Percentiles rank a stretch among this genome's conserved stretches.
phyloP scores from a whole-genome alignment of 208 protist genomes.

The Balamuthia mandrillaris region DNA sequence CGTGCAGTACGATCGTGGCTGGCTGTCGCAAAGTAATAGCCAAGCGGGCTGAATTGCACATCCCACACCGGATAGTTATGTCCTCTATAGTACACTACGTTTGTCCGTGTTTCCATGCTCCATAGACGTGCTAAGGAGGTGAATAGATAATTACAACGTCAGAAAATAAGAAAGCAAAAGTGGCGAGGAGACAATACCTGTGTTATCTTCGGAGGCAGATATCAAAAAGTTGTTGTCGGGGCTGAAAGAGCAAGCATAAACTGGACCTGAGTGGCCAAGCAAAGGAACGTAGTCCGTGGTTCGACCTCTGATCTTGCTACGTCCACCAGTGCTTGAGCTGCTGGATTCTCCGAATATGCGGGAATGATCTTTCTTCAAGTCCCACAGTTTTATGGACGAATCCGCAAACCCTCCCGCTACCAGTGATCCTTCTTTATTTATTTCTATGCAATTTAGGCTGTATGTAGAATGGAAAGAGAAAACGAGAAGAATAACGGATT shows the following conservation, averaged over 20 bases:
- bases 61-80: constrained; percentile 82
- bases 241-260: constrained; percentile 56
- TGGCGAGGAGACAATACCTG: constrained; percentile 11
- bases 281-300: constrained; percentile 33
- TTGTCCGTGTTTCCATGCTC: constrained; percentile 63
- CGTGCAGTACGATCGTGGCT: constrained; percentile 77
- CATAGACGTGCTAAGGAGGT: constrained; percentile 58
- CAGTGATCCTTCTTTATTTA: constrained; percentile 52
- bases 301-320: background rate
- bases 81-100: constrained; percentile 74
- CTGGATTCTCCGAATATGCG: background rate
- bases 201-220: constrained; percentile 54
- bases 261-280: constrained; percentile 63
- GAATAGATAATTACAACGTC: no score
- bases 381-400: constrained; percentile 65
- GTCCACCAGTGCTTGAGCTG: background rate
- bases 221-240: constrained; percentile 65
- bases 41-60: constrained; percentile 70
- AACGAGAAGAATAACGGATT: background rate
- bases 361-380: constrained; percentile 45
- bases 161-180: background rate
- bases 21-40: constrained; percentile 78
- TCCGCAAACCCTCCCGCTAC: constrained; percentile 66
- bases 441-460: constrained; percentile 52
- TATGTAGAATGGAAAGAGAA: background rate